A percentile compares a stretch with the other conserved stretches of the same genome.
These are phyloP conservation scores for Plantago elongata DNA, from an alignment of 257 asterid species.

Conservation along the genomic window DNA sequence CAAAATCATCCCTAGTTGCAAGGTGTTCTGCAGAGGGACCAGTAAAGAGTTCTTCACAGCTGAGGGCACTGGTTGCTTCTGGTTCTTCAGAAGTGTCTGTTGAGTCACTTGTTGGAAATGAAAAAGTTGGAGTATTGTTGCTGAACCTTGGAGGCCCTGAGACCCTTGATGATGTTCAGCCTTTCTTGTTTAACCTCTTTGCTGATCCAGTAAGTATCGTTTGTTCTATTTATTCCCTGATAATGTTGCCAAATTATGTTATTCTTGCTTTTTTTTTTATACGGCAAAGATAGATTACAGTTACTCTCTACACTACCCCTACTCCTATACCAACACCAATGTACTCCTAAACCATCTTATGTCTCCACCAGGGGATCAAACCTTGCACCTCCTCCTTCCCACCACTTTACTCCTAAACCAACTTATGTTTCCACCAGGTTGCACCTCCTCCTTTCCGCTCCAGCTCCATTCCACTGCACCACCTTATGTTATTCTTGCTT, in stretches of 20 bases:
- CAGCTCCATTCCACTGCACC: too few species aligned
- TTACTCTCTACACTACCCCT: too few species aligned
- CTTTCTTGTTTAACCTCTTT: conserved; percentile 91
- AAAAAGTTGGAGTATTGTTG: conserved; percentile 82
- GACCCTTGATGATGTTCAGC: conserved; percentile 96
- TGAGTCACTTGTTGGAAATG: conserved; percentile 50
- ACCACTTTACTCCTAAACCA: too few species aligned
- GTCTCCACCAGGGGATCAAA: too few species aligned
- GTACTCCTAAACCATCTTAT: too few species aligned
- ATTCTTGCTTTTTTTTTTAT: conserved; percentile 12
- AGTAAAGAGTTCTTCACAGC: conserved; percentile 28
- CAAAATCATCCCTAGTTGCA: conserved; percentile 37
- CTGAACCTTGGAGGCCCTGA: conserved; percentile 99
- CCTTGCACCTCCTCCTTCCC: too few species aligned
- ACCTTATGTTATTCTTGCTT: conserved; percentile 12
- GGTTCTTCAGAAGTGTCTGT: conserved; percentile 43
- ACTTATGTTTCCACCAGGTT: too few species aligned
- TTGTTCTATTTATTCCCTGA: conserved; percentile 15
- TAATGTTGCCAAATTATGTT: conserved; percentile 15
- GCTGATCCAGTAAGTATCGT: conserved; percentile 86
- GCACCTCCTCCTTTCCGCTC: too few species aligned
- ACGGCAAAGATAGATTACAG: too few species aligned
- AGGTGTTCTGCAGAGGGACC: conserved; percentile 32
- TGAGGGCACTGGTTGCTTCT: conserved; percentile 59
- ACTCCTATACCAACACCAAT: too few species aligned